A percentile compares a stretch with the other conserved stretches of the same genome.
These are phyloP conservation scores for Mycena belliarum DNA, from an alignment of 768 basidiomycete genomes.

Conservation along the genomic window DNA sequence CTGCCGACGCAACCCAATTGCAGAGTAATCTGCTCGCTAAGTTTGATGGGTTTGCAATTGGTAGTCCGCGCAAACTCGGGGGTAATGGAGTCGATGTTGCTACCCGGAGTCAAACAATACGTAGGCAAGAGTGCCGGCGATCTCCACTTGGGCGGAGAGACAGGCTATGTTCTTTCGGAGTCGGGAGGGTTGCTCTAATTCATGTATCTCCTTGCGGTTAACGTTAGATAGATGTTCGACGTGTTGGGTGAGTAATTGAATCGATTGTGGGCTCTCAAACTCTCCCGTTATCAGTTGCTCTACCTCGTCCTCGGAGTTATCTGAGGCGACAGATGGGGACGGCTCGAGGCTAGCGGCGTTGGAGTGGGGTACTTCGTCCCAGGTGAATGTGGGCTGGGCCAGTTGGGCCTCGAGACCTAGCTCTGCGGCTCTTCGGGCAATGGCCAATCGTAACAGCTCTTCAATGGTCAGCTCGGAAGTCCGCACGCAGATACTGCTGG, in stretches of 20 bases:
- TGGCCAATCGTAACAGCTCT: background rate
- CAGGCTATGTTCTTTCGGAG: no score
- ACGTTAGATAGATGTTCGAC: background rate
- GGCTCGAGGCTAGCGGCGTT: no score
- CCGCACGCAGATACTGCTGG: background rate
- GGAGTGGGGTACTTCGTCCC: no score
- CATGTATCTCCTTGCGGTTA: background rate
- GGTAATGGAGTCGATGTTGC: background rate
- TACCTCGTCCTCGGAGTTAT: background rate
- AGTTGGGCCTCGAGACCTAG: background rate
- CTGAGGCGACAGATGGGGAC: no score
- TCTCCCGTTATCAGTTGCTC: no score
- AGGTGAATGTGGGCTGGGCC: no score
- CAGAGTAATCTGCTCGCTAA: no score
- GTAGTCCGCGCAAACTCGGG: background rate
- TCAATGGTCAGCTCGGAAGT: background rate
- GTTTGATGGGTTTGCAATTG: background rate
- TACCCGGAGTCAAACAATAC: background rate
- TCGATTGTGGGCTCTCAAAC: no score
- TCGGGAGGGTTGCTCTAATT: no score
- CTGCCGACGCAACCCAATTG: no score
- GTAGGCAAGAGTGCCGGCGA: no score
- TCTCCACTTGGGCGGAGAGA: no score
- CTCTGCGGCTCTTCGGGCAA: background rate
- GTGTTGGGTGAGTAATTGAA: background rate